These are phyloP conservation scores for Paraphaeosphaeria sporulosa DNA, from an alignment of 2,329 filamentous ascomycete genomes.

Conservation along the genomic window DNA sequence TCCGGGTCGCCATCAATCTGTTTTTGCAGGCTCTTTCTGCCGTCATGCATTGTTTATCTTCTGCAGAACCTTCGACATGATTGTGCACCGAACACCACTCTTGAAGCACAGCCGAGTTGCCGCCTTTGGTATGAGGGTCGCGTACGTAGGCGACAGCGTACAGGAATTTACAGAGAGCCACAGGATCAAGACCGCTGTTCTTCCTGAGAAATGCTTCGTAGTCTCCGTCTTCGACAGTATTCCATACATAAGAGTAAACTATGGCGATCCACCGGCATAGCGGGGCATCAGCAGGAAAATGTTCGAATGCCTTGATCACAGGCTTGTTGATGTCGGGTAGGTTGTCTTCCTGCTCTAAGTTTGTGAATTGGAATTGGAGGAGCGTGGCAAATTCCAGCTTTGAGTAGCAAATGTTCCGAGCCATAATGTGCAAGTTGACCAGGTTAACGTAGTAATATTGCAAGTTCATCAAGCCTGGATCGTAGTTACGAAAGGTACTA, in stretches of 20 bases:
- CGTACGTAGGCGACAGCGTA: conserved; percentile 17
- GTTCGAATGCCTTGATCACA: conserved; percentile 18
- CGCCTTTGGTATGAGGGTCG: conserved; percentile 17
- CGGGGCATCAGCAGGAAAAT: conserved; percentile 16
- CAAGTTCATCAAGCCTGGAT: background rate
- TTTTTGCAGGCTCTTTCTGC: background rate
- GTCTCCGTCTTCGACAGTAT: conserved; percentile 9
- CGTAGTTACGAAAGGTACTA: background rate
- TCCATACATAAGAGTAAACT: conserved; percentile 24
- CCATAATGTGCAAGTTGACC: conserved; percentile 24
- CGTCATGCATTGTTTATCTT: conserved; percentile 12
- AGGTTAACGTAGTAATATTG: conserved; percentile 25
- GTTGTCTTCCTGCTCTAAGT: conserved; percentile 1
- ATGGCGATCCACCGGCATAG: conserved; percentile 29
- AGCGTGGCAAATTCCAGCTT: conserved; percentile 19
- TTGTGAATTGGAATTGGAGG: conserved; percentile 25
- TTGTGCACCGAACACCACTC: conserved; percentile 24
- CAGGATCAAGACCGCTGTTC: background rate
- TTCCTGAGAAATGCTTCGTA: conserved; percentile 15
- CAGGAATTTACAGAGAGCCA: conserved; percentile 20
- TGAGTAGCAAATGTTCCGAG: background rate
- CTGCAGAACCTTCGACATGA: conserved; percentile 12
- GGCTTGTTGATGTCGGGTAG: conserved; percentile 8
- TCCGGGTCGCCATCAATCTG: background rate
- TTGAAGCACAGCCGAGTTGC: conserved; percentile 16